Evolutionary conservation across 2,329 filamentous ascomycete genomes (phyloP).

Genomic region (Pseudogymnoascus pannorum): DNA sequence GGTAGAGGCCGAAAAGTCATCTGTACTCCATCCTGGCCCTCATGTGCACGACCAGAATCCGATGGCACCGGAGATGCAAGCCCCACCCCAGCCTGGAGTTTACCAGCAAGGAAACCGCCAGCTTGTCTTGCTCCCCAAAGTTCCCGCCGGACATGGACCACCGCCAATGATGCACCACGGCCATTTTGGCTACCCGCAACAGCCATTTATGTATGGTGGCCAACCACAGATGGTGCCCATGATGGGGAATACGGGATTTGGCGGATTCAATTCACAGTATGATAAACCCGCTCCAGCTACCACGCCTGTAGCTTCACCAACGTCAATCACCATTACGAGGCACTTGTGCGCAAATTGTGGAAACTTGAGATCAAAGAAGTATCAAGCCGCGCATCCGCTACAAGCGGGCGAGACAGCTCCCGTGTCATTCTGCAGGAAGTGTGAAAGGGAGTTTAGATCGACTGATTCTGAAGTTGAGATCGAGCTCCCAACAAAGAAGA

Average conservation of each 20-base stretch:
- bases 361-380: slow-evolving; percentile 3
- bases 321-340: not conserved
- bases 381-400: not conserved
- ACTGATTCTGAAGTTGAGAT: not conserved
- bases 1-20: not conserved
- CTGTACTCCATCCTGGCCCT: not conserved
- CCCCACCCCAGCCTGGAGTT: slow-evolving; percentile 1
- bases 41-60: not conserved
- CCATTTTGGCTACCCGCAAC: not conserved
- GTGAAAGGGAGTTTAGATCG: slow-evolving; percentile 2
- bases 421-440: slow-evolving; percentile 4
- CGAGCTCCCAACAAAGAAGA: not conserved
- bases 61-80: not conserved
- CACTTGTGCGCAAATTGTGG: slow-evolving; percentile 8
- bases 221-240: not conserved
- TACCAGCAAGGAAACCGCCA: slow-evolving; percentile 2
- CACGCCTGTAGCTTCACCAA: not conserved
- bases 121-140: slow-evolving; percentile 7
- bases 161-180: not conserved
- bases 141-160: not conserved
- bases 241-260: not conserved
- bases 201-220: slow-evolving; percentile 3
- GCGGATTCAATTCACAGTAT: slow-evolving; percentile 5
- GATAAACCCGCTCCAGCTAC: not conserved
- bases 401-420: not conserved